These are phyloP conservation scores for Pyrenochaeta sp. DNA, from an alignment of 2,329 filamentous ascomycete genomes.

Conservation along the genomic window DNA sequence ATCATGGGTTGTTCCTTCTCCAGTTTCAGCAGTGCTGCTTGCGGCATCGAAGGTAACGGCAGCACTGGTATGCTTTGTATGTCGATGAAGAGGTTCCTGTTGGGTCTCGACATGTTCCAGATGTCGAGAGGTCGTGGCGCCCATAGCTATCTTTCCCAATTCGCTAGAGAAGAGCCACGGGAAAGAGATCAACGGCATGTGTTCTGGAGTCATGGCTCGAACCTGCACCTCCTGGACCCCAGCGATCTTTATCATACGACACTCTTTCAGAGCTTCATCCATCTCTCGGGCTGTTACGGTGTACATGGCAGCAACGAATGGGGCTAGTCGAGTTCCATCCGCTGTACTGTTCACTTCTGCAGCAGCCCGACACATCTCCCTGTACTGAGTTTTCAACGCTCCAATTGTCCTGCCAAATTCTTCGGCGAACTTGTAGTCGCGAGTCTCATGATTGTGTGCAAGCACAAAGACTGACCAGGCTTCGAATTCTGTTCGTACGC, in stretches of 20 bases:
- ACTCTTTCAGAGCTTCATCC: conserved; percentile 64
- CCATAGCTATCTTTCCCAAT: conserved; percentile 72
- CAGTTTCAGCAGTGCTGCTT: conserved; percentile 38
- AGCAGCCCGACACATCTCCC: conserved; percentile 69
- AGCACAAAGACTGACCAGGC: conserved; percentile 88
- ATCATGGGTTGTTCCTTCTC: conserved; percentile 41
- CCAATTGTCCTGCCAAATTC: conserved; percentile 75
- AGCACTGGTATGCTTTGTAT: conserved; percentile 11
- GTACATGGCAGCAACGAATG: conserved; percentile 89
- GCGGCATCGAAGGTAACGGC: neutral
- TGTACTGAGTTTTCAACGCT: conserved; percentile 73
- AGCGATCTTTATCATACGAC: conserved; percentile 49
- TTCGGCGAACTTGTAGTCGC: conserved; percentile 88
- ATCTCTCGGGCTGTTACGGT: conserved; percentile 78
- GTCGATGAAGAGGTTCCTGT: conserved; percentile 5
- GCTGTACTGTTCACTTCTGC: conserved; percentile 57
- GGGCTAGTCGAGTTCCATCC: conserved; percentile 63
- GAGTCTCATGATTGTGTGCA: conserved; percentile 72
- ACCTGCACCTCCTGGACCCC: conserved; percentile 50
- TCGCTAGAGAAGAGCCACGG: conserved; percentile 87
- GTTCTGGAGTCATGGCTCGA: conserved; percentile 57
- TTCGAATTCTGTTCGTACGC: conserved; percentile 88
- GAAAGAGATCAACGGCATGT: conserved; percentile 87
- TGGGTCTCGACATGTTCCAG: neutral
- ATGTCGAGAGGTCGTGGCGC: conserved; percentile 10